phyloP scores from a whole-genome alignment of 345 rosid species.

The Kandelia obovata region DNA sequence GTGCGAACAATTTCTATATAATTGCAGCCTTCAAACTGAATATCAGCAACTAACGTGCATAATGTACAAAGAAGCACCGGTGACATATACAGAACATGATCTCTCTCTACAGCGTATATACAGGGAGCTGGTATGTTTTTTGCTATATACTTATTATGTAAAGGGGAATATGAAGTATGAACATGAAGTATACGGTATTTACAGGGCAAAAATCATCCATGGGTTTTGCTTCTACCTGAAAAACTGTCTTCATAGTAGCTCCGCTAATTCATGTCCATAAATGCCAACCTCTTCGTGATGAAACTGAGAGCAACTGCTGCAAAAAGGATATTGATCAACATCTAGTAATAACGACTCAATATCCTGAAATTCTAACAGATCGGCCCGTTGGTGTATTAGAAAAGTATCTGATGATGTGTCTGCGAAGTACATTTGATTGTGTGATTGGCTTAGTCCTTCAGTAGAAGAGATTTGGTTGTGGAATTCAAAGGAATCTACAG shows the following conservation, averaged over 20 bases:
- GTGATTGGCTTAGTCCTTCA: neutral
- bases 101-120: too few species aligned
- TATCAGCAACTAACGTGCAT: too few species aligned
- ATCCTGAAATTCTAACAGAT: conserved; percentile 14
- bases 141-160: too few species aligned
- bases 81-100: too few species aligned
- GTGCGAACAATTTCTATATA: too few species aligned
- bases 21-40: too few species aligned
- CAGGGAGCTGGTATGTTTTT: too few species aligned
- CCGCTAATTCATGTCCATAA: conserved; percentile 30
- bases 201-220: neutral
- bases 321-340: conserved; percentile 12
- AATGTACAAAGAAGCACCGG: too few species aligned
- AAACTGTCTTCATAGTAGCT: conserved; percentile 3
- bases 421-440: neutral
- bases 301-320: conserved; percentile 10
- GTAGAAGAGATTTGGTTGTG: neutral
- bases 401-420: conserved; percentile 1
- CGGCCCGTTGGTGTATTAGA: neutral
- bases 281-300: conserved; percentile 22
- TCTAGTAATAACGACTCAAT: conserved; percentile 41
- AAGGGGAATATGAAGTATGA: neutral
- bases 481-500: conserved; percentile 4
- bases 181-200: neutral
- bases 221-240: neutral